Evolutionary conservation across 2,329 filamentous ascomycete genomes (phyloP), one percentile per base, ranked within the genome.

Genomic region (Fusarium secorum): DNA sequence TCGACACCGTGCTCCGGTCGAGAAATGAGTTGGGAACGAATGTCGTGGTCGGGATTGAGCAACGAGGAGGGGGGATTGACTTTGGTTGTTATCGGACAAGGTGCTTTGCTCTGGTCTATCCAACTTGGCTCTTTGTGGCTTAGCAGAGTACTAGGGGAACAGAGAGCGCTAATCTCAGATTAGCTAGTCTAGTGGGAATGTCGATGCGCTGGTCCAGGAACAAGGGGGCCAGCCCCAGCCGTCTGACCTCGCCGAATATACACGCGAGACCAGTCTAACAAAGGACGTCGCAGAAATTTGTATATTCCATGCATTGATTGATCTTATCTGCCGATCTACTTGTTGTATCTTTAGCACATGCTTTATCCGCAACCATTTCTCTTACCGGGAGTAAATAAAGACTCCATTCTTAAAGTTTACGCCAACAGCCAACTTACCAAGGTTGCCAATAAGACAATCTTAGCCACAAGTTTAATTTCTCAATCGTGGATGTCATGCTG

Each of bases 381-480:
- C 26, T 48, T 28, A 32, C 22, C 4, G 32, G 38, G 26, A 33
- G 11, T 22, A 24, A 39, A 24, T 13, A 44, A 32, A 30, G 18
- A n/a, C 32, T 30, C 41, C 9, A 13, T 22, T 17, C n/a, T 49
- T 41, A 64, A 68, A 49, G 53, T 68, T 68, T 42, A 35, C 53
- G 59, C 53, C 59, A 60, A n/a, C 26, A 33, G 20, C 24, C 28
- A 53, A n/a, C 22, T n/a, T 17, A 46, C 15, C 20, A 18, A 28
- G 38, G 63, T 36, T 66, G 44, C 49, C 53, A 71, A 59, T 59
- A 46, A 72, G 35, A 65, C 68, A 65, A 28, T 49, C 20, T 61
- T 36, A 65, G 51, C 68, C 41, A 54, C 66, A 54, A 66, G 56
- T 72, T 49, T 72, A 72, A 72, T 66, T 70, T 70, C 68, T 64